Base-by-base conservation (phyloP, 345 rosid species). In the Eucalyptus cloeziana region DNA sequence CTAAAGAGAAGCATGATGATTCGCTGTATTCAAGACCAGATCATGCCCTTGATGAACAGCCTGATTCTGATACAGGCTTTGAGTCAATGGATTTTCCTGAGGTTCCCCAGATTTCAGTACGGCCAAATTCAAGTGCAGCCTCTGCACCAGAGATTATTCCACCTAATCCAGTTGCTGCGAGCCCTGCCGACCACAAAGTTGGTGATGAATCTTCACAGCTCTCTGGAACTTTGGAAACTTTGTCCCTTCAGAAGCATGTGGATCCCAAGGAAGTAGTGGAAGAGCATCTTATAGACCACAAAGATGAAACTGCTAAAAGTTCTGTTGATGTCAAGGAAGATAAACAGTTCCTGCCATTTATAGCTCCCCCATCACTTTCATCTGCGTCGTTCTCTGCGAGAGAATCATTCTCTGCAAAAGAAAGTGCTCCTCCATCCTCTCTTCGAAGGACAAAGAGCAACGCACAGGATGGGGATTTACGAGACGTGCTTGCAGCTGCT, bases 401-500 rank as follows among this genome's bases (percentile, higher is more conserved):
- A 58, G 52, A n/a, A 50, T 91, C 92, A 7, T 71, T 90, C 54
- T 60, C 94, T 37, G 80, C 89, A 87, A 89, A 60, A 60, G 52
- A n/a, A 50, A 52, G 76, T 44, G 40, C 87, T 88, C 81, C 49
- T 43, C 79, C 79, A 83, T 45, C 92, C 87, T 44, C 92, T 85
- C 89, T 87, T 79, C 90, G 87, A 15, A 89, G 89, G 87, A 88
- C 92, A 71, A 89, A 93, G 90, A 93, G 92, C 88, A 94, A 93
- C 81, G 87, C 91, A 19, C 91, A 92, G 80, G 93, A 93, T 67
- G 89, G 92, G 85, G 98, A 97, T 92, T 91, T 95, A 91, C 96
- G 93, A 91, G 98, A 97, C 90, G 97, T 97, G 60, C 85, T 97
- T 89, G 95, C 92, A 80, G 99, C 99, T 86, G 99, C 99, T 88